Evolutionary conservation across 805 yeast species (phyloP), one percentile per base, ranked within the genome.

Genomic region (Sugiyamaella mastotermitis): DNA sequence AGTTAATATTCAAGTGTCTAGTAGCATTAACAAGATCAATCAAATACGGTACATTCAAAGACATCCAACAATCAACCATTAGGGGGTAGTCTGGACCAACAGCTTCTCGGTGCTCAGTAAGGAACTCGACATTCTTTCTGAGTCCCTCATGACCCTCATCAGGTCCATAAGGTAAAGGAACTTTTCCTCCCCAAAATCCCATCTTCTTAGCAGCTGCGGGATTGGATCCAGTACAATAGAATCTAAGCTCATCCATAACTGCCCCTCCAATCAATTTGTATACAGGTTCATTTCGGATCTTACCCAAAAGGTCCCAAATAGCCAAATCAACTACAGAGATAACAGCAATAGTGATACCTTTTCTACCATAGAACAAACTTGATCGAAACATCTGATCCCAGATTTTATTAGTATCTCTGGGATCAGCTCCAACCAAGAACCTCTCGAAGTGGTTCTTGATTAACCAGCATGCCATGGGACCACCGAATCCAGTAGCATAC

Each of bases 181-280:
- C 75, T 48, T 70, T 70, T 31, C 71, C 74, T 43, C 74, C 74
- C 71, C 72, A 69, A 61, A 70, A 70, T 15, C 75, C 74, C 71
- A 68, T 64, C 16, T 46, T 43, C 51, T 70, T 68, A 17, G 75
- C 75, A 41, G 71, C 71, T 30, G 56, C 60, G 17, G 74, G 74
- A 37, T 66, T 58, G 38, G 65, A 55, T 15, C 75, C 74, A 22
- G 75, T 70, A 52, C 75, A 70, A 59, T 70, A 70, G 53, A 70
- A 70, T 40, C 65, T 61, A 38, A 70, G 53, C 46, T 56, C 60
- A 31, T 69, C 66, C 48, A 65, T 62, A 6, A 72, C 65, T 22
- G 72, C 69, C 39, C 75, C 75, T 36, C 75, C 75, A 50, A 68
- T 66, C 66, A 70, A 53, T 55, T 69, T 68, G 54, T 70, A 70